phyloP scores from a whole-genome alignment of 2,329 filamentous ascomycete genomes.

The Penicillium corylophilum region DNA sequence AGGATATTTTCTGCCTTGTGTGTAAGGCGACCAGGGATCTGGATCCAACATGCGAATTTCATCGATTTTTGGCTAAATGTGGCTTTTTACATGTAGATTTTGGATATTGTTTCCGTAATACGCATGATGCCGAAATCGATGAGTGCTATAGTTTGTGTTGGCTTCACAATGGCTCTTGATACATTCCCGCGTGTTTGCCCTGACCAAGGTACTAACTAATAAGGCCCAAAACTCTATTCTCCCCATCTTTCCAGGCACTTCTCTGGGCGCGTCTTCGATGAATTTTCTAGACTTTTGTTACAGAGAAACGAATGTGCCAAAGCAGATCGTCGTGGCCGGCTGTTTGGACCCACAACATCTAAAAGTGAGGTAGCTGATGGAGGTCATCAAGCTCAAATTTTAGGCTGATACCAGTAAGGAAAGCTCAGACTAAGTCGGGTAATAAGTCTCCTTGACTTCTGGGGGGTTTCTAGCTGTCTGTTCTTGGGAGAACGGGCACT shows the following conservation, averaged over 20 bases:
- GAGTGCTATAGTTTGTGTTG: neutral
- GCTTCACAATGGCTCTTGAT: neutral
- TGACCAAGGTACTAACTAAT: neutral
- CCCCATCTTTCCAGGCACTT: too few relatives aligned
- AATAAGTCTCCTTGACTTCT: neutral
- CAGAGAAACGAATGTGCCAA: too few relatives aligned
- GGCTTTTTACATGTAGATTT: neutral
- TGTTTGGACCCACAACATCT: too few relatives aligned
- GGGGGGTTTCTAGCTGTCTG: neutral
- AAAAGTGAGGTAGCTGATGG: neutral
- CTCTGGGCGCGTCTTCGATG: too few relatives aligned
- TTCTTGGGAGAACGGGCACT: neutral
- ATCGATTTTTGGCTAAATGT: too few relatives aligned
- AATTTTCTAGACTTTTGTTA: too few relatives aligned
- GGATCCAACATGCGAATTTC: neutral
- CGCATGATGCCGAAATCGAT: neutral
- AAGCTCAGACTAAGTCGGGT: neutral
- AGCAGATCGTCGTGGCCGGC: too few relatives aligned
- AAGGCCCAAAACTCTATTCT: too few relatives aligned
- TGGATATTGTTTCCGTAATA: neutral
- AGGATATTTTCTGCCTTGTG: neutral
- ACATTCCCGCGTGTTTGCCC: neutral
- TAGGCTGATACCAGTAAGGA: neutral
- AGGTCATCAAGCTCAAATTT: neutral
- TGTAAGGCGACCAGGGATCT: neutral